Evolutionary conservation across 495 filamentous ascomycete species (phyloP).

Genomic region (Tuber melanosporum): DNA sequence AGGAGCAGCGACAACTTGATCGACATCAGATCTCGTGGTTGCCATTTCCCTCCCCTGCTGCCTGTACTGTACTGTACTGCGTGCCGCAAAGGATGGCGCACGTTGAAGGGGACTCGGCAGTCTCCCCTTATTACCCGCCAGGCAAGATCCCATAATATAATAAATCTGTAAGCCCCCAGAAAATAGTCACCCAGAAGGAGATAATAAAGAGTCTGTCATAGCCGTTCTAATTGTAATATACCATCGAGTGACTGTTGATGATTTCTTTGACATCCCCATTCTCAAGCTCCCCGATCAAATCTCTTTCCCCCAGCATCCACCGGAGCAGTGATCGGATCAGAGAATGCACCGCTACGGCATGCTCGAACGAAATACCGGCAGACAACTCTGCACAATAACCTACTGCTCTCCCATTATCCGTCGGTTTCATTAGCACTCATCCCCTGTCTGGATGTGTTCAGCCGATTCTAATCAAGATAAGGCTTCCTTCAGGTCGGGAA

Average conservation of each 20-base stretch:
- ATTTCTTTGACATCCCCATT: neutral
- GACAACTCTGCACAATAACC: neutral
- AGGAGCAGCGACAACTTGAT: neutral
- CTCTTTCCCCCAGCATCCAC: neutral
- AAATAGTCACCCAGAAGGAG: neutral
- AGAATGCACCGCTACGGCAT: neutral
- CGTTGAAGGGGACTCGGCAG: too few species aligned
- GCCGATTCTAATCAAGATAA: neutral
- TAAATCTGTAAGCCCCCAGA: too few species aligned
- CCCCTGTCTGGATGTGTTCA: neutral
- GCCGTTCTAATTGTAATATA: neutral
- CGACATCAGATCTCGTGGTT: neutral
- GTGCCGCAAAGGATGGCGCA: too few species aligned
- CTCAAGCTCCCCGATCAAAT: neutral
- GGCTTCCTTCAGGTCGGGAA: neutral
- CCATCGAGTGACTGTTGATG: neutral
- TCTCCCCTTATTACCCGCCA: too few species aligned
- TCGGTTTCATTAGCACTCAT: neutral
- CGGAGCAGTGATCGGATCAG: neutral
- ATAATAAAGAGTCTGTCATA: neutral
- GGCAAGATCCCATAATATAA: too few species aligned
- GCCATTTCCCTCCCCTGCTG: neutral
- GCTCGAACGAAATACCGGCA: neutral
- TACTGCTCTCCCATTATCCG: neutral
- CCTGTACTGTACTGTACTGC: too few species aligned